phyloP scores from a whole-genome alignment of 805 yeast genomes.

The Jamesozyma lodderae region DNA sequence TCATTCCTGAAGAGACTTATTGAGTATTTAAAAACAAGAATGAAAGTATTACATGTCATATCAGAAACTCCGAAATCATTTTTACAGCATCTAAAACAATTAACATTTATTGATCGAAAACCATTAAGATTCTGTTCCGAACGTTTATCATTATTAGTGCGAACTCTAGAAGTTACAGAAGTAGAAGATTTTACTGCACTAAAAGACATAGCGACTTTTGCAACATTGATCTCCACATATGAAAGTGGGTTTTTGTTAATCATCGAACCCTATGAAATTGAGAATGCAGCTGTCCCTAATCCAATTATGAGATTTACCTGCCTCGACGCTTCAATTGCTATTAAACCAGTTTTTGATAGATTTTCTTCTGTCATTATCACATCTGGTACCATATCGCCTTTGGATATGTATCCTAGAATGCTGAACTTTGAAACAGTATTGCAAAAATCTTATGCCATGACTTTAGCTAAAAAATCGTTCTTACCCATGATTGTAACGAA shows the following conservation, averaged over 20 bases:
- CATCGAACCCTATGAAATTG: conserved; percentile 91
- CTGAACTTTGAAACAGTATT: conserved; percentile 85
- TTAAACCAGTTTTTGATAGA: conserved; percentile 90
- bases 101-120: conserved; percentile 86
- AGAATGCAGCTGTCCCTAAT: conserved; percentile 92
- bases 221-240: conserved; percentile 90
- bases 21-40: conserved; percentile 90
- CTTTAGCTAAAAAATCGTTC: conserved; percentile 83
- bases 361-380: conserved; percentile 90
- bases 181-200: conserved; percentile 88
- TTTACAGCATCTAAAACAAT: conserved; percentile 81
- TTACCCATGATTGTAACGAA: conserved; percentile 93
- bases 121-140: conserved; percentile 91
- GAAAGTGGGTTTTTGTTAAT: conserved; percentile 88
- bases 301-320: conserved; percentile 91
- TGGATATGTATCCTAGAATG: conserved; percentile 98
- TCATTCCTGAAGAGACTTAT: conserved; percentile 87
- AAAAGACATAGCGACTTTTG: conserved; percentile 94
- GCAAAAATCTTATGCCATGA: conserved; percentile 94
- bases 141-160: conserved; percentile 73
- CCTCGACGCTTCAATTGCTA: conserved; percentile 95
- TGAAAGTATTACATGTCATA: conserved; percentile 94
- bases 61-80: conserved; percentile 96
- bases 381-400: conserved; percentile 95
- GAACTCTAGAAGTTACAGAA: conserved; percentile 80